Percentiles rank a stretch among this genome's conserved stretches.
phyloP scores from a whole-genome alignment of 2,329 filamentous ascomycete genomes.

The Colletotrichum magnum region DNA sequence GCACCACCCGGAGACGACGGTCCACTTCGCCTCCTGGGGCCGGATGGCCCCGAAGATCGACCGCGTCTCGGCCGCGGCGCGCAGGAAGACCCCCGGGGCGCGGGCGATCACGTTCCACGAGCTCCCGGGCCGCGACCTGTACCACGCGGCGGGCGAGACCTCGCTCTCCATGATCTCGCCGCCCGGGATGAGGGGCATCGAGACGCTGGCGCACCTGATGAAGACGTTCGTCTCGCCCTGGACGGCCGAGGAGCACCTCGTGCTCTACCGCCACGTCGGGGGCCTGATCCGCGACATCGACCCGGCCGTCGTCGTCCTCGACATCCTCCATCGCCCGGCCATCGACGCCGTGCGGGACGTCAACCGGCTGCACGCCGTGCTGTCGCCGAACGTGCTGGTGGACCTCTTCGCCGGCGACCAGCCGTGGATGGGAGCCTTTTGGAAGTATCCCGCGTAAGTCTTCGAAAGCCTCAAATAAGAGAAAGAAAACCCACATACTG shows the following conservation, averaged over 20 bases:
- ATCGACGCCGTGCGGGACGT: constrained; percentile 44
- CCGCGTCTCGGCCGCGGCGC: constrained; percentile 38
- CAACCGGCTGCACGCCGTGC: constrained; percentile 51
- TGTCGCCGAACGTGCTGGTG: constrained; percentile 60
- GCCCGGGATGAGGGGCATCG: constrained; percentile 43
- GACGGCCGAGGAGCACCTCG: constrained; percentile 48
- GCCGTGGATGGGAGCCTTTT: constrained; percentile 52
- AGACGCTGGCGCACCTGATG: constrained; percentile 39
- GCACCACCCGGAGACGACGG: constrained; percentile 48
- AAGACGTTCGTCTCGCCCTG: constrained; percentile 47
- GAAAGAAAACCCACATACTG: no score
- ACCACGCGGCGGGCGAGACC: constrained; percentile 38
- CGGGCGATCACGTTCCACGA: constrained; percentile 45
- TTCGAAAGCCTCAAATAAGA: no score
- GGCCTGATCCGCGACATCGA: constrained; percentile 49
- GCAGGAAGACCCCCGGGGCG: constrained; percentile 36
- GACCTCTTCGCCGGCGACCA: constrained; percentile 56
- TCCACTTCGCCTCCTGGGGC: constrained; percentile 54
- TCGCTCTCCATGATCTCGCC: constrained; percentile 39
- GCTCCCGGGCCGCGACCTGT: constrained; percentile 43
- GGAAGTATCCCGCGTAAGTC: constrained; percentile 57
- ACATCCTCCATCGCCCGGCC: constrained; percentile 48
- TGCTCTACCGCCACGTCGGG: constrained; percentile 45
- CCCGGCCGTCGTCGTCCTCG: constrained; percentile 51
- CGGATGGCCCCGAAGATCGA: constrained; percentile 34